Evolutionary conservation across 2,329 filamentous ascomycete species (phyloP).

Genomic region (Niveomyces coronatus): DNA sequence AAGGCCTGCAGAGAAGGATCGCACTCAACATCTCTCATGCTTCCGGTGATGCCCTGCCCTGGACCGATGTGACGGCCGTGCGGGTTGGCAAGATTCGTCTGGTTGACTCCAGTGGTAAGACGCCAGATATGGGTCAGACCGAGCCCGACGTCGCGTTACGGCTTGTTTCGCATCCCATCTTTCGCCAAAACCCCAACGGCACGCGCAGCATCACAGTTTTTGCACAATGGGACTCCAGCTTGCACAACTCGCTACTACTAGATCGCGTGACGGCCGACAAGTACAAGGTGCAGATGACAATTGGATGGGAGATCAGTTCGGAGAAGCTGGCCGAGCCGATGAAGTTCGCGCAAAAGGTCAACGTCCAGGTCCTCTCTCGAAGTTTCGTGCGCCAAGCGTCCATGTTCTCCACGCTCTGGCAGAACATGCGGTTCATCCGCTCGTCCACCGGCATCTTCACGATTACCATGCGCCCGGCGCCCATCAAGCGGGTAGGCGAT

Average conservation of each 20-base stretch:
- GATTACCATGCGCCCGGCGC: constrained; percentile 73
- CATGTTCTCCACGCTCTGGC: constrained; percentile 80
- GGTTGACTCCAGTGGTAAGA: constrained; percentile 75
- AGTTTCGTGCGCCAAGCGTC: constrained; percentile 78
- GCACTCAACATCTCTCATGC: constrained; percentile 84
- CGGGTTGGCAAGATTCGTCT: constrained; percentile 74
- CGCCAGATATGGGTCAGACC: constrained; percentile 63
- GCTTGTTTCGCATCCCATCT: constrained; percentile 64
- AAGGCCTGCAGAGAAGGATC: constrained; percentile 83
- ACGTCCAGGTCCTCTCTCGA: constrained; percentile 73
- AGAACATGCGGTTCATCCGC: constrained; percentile 73
- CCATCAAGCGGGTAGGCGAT: constrained; percentile 84
- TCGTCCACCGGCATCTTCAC: constrained; percentile 82
- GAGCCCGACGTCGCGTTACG: constrained; percentile 69
- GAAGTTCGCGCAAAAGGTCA: constrained; percentile 72
- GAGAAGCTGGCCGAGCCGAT: constrained; percentile 80
- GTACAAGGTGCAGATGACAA: constrained; percentile 77
- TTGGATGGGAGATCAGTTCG: constrained; percentile 79
- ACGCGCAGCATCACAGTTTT: constrained; percentile 76
- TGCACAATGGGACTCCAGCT: constrained; percentile 95
- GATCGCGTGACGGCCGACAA: constrained; percentile 89
- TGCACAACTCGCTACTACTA: constrained; percentile 86
- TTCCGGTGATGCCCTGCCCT: constrained; percentile 77
- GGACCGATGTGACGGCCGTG: constrained; percentile 71
- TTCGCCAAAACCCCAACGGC: constrained; percentile 81